phyloP scores from a whole-genome alignment of 139 green algal species.

The Chlamydomonas sphaeroides region DNA sequence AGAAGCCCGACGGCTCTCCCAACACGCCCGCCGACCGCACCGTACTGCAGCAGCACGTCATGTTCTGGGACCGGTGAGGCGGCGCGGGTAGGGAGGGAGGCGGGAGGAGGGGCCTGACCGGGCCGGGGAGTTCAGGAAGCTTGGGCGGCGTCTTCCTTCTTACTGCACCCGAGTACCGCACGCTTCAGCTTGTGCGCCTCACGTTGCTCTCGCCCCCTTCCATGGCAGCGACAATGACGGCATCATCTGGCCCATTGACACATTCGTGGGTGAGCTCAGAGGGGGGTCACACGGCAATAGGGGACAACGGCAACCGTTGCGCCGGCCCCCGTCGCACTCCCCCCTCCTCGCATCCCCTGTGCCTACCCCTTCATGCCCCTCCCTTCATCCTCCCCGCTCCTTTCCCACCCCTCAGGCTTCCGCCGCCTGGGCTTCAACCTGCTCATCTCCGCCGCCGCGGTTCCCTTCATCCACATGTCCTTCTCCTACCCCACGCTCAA shows the following conservation, averaged over 20 bases:
- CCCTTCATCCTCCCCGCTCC: not conserved
- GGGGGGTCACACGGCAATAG: no score
- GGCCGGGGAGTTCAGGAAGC: no score
- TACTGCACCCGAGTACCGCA: no score
- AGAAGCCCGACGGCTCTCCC: constrained; percentile 52
- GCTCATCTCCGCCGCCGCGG: constrained; percentile 59
- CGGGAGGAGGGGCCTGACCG: no score
- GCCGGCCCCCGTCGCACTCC: not conserved
- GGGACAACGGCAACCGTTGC: not conserved
- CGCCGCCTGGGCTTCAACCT: constrained; percentile 66
- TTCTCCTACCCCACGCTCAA: constrained; percentile 63
- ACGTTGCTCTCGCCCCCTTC: no score
- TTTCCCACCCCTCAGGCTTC: constrained; percentile 52
- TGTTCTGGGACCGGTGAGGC: constrained; percentile 62
- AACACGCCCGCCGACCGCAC: constrained; percentile 48
- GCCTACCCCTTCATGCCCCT: not conserved
- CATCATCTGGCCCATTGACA: constrained; percentile 67
- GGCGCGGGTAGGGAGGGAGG: no score
- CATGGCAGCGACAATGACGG: constrained; percentile 50
- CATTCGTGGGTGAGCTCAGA: constrained; percentile 47
- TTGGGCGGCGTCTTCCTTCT: no score
- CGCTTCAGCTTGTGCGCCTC: no score
- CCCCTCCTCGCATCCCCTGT: not conserved
- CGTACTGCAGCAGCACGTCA: constrained; percentile 70
- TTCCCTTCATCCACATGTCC: constrained; percentile 74